Evolutionary conservation across 148 eudicot species (phyloP).

Genomic region (Beta vulgaris): DNA sequence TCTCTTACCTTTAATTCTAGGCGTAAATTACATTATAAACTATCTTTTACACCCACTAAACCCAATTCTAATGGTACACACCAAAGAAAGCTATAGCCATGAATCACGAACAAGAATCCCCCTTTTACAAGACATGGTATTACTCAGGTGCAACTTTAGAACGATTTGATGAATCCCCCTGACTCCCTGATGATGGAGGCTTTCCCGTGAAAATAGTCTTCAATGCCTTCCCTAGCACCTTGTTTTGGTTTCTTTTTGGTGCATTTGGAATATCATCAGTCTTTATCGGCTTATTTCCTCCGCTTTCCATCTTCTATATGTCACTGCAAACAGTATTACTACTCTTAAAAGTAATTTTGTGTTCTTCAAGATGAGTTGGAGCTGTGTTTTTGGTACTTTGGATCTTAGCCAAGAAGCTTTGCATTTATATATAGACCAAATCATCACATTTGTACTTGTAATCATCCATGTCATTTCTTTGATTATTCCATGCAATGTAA

Average conservation of each 20-base stretch:
- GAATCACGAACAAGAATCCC: no score
- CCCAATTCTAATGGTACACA: not conserved
- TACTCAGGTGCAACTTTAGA: slow-evolving; percentile 10
- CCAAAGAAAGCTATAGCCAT: no score
- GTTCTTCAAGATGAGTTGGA: not conserved
- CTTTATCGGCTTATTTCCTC: slow-evolving; percentile 1
- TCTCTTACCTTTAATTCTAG: not conserved
- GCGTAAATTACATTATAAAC: not conserved
- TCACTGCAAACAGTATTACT: not conserved
- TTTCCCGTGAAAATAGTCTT: slow-evolving; percentile 11
- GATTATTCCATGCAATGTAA: not conserved
- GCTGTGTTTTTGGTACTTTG: not conserved
- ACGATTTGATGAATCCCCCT: slow-evolving; percentile 5
- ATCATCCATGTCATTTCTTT: not conserved
- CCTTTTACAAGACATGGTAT: not conserved
- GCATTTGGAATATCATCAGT: slow-evolving; percentile 15
- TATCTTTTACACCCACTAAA: not conserved
- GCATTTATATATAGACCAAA: not conserved
- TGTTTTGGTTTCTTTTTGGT: slow-evolving; percentile 1
- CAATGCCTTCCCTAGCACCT: not conserved
- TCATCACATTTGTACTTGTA: not conserved
- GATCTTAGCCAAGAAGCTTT: not conserved
- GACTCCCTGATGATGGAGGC: slow-evolving; percentile 12
- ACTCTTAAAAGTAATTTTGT: not conserved
- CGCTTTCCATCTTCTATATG: not conserved